phyloP scores from a whole-genome alignment of 202 grass and related monocot genomes.

The Musa balbisiana region DNA sequence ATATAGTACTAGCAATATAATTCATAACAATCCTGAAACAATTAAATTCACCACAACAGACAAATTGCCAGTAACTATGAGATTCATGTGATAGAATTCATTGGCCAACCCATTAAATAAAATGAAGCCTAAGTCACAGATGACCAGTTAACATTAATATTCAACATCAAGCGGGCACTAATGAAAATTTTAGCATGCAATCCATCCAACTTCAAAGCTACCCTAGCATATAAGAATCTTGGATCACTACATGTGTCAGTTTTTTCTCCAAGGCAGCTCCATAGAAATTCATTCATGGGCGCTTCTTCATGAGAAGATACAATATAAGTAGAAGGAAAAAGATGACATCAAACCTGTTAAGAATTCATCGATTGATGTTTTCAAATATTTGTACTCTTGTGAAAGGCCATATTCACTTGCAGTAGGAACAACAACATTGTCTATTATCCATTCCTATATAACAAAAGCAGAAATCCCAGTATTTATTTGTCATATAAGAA shows the following conservation, averaged over 20 bases:
- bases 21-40: too few relatives aligned
- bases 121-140: neutral
- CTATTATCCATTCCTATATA: conserved; percentile 62
- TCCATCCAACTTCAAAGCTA: neutral
- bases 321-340: conserved; percentile 2
- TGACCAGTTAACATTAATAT: neutral
- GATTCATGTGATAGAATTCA: neutral
- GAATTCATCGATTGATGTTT: conserved; percentile 60
- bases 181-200: neutral
- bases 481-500: neutral
- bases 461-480: neutral
- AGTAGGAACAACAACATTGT: conserved; percentile 85
- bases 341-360: conserved; percentile 54
- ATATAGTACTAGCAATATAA: too few relatives aligned
- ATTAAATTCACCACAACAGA: too few relatives aligned
- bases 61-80: too few relatives aligned
- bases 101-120: neutral
- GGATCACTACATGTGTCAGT: neutral
- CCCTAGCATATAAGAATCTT: neutral
- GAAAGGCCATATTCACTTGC: conserved; percentile 60
- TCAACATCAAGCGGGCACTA: neutral
- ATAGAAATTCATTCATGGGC: neutral
- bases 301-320: neutral
- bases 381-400: conserved; percentile 82
- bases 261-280: neutral